Conservation (phyloP, 441 rosid species). For the Raphanus hybrid region DNA sequence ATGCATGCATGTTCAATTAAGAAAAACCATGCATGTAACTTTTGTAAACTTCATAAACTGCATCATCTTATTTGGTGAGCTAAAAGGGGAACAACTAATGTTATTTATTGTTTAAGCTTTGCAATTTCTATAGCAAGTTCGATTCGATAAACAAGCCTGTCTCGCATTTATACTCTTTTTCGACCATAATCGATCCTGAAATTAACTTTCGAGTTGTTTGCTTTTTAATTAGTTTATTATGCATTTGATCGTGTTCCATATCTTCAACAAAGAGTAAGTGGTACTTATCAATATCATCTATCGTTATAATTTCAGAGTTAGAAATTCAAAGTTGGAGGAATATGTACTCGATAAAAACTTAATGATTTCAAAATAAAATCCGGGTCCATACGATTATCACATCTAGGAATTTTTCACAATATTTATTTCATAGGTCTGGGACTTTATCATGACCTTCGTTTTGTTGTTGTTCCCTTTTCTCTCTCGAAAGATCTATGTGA, state of each 20-base stretch:
- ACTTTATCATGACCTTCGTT: slow-evolving; percentile 25
- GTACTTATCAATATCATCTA: neutral
- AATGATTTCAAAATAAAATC: neutral
- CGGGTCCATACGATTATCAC: slow-evolving; percentile 28
- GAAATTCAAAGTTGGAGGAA: neutral
- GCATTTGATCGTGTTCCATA: neutral
- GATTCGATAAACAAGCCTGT: neutral
- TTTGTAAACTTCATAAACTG: neutral
- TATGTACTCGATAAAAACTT: slow-evolving; percentile 1
- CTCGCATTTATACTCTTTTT: neutral
- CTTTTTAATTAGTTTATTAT: no score
- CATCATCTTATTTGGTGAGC: neutral
- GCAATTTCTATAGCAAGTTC: neutral
- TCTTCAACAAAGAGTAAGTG: neutral
- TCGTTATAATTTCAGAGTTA: neutral
- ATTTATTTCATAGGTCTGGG: slow-evolving; percentile 22
- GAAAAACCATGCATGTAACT: neutral
- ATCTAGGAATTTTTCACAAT: neutral
- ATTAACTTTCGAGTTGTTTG: neutral
- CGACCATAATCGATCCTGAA: neutral
- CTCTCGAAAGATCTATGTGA: slow-evolving; percentile 35
- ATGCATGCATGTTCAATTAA: neutral
- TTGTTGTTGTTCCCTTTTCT: slow-evolving; percentile 9
- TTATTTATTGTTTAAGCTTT: neutral
- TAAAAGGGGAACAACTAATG: neutral